These are phyloP conservation scores for Nothopassalora personata DNA, from an alignment of 2,329 filamentous ascomycete species.

Conservation along the genomic window DNA sequence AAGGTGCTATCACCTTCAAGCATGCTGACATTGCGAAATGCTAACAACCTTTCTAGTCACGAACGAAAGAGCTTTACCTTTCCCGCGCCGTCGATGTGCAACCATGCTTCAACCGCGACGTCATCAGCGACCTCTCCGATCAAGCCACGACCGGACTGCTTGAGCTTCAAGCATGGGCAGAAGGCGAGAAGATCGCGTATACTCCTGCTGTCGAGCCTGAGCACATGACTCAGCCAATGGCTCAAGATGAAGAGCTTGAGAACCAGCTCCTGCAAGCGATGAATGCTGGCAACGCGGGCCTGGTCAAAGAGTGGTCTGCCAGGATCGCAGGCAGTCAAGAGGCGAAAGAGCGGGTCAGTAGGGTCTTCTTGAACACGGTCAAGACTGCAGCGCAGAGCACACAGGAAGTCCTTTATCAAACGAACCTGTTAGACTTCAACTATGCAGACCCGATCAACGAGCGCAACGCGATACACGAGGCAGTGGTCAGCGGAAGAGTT, in stretches of 20 bases:
- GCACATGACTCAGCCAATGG: constrained; percentile 38
- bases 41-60: constrained; percentile 55
- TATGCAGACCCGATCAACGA: constrained; percentile 98
- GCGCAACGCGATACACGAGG: constrained; percentile 90
- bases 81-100: constrained; percentile 95
- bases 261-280: constrained; percentile 83
- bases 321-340: constrained; percentile 61
- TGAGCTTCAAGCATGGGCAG: constrained; percentile 92
- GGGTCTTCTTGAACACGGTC: constrained; percentile 85
- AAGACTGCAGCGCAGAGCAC: constrained; percentile 76
- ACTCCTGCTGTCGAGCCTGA: constrained; percentile 34
- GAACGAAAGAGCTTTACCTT: constrained; percentile 95
- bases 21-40: constrained; percentile 5
- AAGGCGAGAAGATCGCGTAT: constrained; percentile 84
- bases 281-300: constrained; percentile 70
- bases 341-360: constrained; percentile 70
- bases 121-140: constrained; percentile 93
- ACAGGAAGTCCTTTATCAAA: constrained; percentile 70
- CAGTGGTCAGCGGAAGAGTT: constrained; percentile 84
- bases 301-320: constrained; percentile 72
- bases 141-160: constrained; percentile 94
- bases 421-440: constrained; percentile 78
- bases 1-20: constrained; percentile 53
- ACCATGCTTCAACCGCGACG: constrained; percentile 94
- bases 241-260: constrained; percentile 85